Evolutionary conservation across 257 asterid genomes (phyloP), one percentile per base, ranked within the genome.

Genomic region (Paulownia fortunei): DNA sequence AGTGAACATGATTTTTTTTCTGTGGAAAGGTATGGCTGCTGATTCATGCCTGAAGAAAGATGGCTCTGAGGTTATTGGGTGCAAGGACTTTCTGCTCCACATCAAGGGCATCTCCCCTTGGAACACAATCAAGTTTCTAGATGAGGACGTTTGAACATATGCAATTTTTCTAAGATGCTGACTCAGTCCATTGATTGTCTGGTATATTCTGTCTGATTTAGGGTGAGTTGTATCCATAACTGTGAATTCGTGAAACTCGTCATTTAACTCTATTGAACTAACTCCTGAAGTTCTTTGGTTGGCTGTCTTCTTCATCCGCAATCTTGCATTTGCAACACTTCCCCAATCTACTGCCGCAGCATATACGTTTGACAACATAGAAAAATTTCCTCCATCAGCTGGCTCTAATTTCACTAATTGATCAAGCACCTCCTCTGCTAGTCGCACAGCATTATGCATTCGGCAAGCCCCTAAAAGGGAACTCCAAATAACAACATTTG

Each of bases 381-480:
- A 81, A 32, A 81, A 77, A 68, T 85, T 88, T 16, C 88, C 92
- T 7, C 81, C 84, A 73, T 85, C 82, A 9, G 59, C 55, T n/a
- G 90, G 77, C 56, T 88, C 90, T 64, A 89, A 73, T 67, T 87
- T 85, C 81, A 81, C 80, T 44, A 94, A 60, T 19, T 71, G 85
- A 5, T 79, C 77, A 32, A 80, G 88, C 70, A 87, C 87, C 46
- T 86, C 94, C 60, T 86, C 89, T 0, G 91, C 89, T 39, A 87
- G 66, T 37, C 69, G 78, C 34, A 79, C 78, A 54, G 85, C 89
- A 77, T 86, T 80, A 79, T 92, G 94, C 87, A 85, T 91, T 52
- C 90, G 76, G 72, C 94, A 94, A 70, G 97, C 97, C 41, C 86
- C 96, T 72, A 92, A 67, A 74, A 94, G 89, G 16, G 97, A 93